A percentile compares a stretch with the other conserved stretches of the same genome.
Evolutionary conservation across 1,139 yeast species (phyloP).

Genomic region (Protomyces arabidopsidicola): DNA sequence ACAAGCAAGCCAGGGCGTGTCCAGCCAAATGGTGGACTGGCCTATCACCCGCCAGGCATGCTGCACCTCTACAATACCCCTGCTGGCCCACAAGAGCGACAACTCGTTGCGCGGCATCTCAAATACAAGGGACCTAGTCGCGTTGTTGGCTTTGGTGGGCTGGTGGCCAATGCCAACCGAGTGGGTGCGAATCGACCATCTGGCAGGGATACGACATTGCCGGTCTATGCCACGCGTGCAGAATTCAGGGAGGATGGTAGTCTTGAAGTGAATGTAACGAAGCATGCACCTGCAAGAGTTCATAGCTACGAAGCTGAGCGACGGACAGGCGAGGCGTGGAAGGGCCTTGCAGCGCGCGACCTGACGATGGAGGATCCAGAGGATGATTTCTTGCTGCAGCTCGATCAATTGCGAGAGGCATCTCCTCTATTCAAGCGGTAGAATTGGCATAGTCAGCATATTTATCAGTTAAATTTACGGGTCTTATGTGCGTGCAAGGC

Average conservation of each 20-base stretch:
- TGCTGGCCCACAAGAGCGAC: constrained; percentile 12
- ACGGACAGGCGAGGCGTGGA: background rate
- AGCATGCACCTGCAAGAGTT: background rate
- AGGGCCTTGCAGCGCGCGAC: background rate
- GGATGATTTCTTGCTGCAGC: background rate
- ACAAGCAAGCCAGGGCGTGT: background rate
- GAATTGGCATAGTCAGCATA: background rate
- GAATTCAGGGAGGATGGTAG: background rate
- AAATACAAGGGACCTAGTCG: background rate
- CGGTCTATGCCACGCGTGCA: background rate
- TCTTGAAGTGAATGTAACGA: background rate
- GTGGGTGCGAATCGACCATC: background rate
- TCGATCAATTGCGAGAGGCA: background rate
- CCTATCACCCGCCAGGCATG: constrained; percentile 22
- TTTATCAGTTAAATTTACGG: no score
- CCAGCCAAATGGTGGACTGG: constrained; percentile 17
- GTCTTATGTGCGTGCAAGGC: constrained; percentile 3
- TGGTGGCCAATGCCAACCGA: background rate
- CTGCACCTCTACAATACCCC: constrained; percentile 22
- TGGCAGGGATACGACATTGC: background rate
- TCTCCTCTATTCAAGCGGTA: background rate
- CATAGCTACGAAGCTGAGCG: background rate
- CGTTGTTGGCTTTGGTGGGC: constrained; percentile 17
- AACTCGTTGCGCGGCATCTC: constrained; percentile 7
- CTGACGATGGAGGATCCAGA: background rate